Conservation (phyloP, 306 rosid species). For the Parietaria judaica region DNA sequence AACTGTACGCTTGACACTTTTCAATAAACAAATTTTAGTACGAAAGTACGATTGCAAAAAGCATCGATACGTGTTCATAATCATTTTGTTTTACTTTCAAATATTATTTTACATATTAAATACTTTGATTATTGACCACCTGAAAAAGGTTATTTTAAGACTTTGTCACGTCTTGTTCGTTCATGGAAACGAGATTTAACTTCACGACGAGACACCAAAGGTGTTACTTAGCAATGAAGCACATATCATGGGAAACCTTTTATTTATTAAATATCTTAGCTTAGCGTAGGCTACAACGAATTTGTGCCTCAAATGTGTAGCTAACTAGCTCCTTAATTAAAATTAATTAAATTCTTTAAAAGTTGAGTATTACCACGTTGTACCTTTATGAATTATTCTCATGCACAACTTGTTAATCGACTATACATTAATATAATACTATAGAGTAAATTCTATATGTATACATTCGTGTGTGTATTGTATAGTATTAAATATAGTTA, state of each 20-base stretch:
- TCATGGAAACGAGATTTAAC: not conserved
- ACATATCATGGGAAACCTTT: not conserved
- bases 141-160: not conserved
- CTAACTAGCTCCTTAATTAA: constrained; percentile 3
- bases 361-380: not conserved
- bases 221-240: constrained; percentile 4
- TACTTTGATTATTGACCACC: not conserved
- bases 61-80: too few relatives aligned
- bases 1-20: too few relatives aligned
- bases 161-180: not conserved
- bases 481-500: too few relatives aligned
- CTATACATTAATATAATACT: too few relatives aligned
- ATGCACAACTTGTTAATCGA: too few relatives aligned
- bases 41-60: too few relatives aligned
- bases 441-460: too few relatives aligned
- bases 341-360: not conserved
- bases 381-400: not conserved
- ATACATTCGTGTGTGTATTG: too few relatives aligned
- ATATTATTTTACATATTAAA: too few relatives aligned
- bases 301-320: not conserved
- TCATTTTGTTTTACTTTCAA: too few relatives aligned
- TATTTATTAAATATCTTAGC: too few relatives aligned
- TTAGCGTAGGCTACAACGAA: not conserved
- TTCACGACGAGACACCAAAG: not conserved
- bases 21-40: too few relatives aligned